Evolutionary conservation across 192 early-diverging fungal species (phyloP).

Genomic region (Coemansia sp.): DNA sequence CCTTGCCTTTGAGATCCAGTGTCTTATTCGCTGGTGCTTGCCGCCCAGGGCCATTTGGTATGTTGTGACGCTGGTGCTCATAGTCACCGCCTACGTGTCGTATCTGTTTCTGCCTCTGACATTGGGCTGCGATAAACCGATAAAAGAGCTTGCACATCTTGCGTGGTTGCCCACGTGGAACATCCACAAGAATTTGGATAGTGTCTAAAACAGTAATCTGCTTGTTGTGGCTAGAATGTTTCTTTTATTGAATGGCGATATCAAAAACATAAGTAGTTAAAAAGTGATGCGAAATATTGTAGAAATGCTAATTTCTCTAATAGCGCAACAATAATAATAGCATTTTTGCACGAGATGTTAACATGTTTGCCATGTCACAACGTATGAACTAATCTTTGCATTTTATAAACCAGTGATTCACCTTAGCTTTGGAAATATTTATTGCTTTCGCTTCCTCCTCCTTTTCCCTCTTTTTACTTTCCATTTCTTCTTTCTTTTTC

Average conservation of each 20-base stretch:
- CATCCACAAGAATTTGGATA: constrained; percentile 44
- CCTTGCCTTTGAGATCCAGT: constrained; percentile 74
- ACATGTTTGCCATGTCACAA: no score
- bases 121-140: constrained; percentile 72
- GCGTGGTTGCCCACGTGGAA: constrained; percentile 78
- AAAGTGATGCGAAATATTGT: no score
- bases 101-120: constrained; percentile 70
- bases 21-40: constrained; percentile 56
- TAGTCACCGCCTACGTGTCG: constrained; percentile 54
- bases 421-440: neutral
- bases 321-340: no score
- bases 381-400: no score
- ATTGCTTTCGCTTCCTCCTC: neutral
- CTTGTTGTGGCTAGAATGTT: neutral
- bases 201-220: neutral
- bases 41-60: constrained; percentile 22
- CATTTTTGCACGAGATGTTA: no score
- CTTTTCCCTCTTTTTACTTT: neutral
- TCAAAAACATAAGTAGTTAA: neutral
- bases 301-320: no score
- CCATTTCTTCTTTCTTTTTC: no score
- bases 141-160: constrained; percentile 51
- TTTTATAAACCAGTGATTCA: neutral
- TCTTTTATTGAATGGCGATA: neutral
- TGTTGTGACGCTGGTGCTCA: neutral